Percentiles rank a stretch among this genome's conserved stretches.
These are phyloP conservation scores for Hydrangea macrophylla DNA, from an alignment of 148 eudicot genomes.

Conservation along the genomic window DNA sequence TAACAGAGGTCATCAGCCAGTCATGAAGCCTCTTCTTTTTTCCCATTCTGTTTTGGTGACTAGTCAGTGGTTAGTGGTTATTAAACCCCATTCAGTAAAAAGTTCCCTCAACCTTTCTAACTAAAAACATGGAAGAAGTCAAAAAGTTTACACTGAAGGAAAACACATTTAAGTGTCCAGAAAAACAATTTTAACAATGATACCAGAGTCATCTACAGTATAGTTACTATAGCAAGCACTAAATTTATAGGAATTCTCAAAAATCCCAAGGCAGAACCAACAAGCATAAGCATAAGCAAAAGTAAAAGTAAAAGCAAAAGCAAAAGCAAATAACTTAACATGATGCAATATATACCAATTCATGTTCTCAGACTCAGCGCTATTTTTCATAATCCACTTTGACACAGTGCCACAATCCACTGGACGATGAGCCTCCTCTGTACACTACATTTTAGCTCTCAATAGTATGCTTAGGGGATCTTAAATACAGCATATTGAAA, in stretches of 20 bases:
- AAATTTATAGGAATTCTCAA: not conserved
- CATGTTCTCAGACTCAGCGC: conserved; percentile 48
- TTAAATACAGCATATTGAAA: not conserved
- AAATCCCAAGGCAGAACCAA: not conserved
- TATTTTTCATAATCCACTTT: conserved; percentile 49
- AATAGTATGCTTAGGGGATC: not conserved
- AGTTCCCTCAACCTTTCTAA: too few species aligned
- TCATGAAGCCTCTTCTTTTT: too few species aligned
- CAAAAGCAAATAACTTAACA: not conserved
- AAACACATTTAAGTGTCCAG: too few species aligned
- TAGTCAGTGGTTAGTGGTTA: too few species aligned
- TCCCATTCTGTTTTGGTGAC: too few species aligned
- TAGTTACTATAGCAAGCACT: too few species aligned
- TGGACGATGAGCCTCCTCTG: conserved; percentile 68
- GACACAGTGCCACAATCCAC: conserved; percentile 58
- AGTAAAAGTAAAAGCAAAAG: not conserved
- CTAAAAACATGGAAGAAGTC: too few species aligned
- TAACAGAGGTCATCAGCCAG: too few species aligned
- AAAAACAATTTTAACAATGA: too few species aligned
- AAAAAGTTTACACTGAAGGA: too few species aligned
- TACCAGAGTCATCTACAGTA: too few species aligned
- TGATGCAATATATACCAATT: conserved; percentile 35
- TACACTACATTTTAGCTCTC: conserved; percentile 44
- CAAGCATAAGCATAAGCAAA: not conserved
- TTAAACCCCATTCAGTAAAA: too few species aligned